A percentile compares a stretch with the other conserved stretches of the same genome.
These are phyloP conservation scores for Zalerion maritima DNA, from an alignment of 495 filamentous ascomycete species.

Conservation along the genomic window DNA sequence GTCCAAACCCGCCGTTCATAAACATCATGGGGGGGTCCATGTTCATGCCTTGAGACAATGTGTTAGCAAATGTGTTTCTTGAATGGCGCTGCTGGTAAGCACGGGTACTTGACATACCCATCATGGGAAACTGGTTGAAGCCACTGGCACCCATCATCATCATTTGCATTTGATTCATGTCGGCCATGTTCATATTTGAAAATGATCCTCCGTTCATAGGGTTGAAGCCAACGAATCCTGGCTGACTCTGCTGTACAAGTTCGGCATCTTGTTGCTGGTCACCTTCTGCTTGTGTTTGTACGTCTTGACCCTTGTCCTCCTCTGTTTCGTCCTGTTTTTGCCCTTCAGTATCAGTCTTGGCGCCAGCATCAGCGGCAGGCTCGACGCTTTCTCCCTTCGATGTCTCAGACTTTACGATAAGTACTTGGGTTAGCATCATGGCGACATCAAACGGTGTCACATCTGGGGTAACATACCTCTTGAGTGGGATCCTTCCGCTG, in stretches of 20 bases:
- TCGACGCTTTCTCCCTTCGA: no score
- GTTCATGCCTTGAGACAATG: slow-evolving; percentile 55
- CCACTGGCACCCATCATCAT: slow-evolving; percentile 53
- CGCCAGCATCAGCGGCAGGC: no score
- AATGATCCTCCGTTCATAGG: slow-evolving; percentile 36
- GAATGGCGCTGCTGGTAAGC: neutral
- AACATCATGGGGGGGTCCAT: slow-evolving; percentile 89
- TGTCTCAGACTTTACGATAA: no score
- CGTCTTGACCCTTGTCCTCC: no score
- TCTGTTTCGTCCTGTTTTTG: no score
- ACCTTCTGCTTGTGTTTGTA: no score
- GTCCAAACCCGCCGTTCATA: slow-evolving; percentile 62
- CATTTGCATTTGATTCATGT: slow-evolving; percentile 61
- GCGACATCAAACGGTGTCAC: no score
- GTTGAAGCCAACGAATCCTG: slow-evolving; percentile 31
- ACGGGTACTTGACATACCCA: slow-evolving; percentile 48
- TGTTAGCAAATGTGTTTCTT: slow-evolving; percentile 16
- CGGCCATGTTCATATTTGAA: slow-evolving; percentile 50
- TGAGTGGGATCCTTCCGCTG: no score
- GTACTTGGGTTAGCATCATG: no score
- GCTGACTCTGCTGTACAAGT: slow-evolving; percentile 14
- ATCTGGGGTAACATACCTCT: no score
- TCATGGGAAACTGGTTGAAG: slow-evolving; percentile 58
- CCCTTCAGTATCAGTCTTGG: no score
- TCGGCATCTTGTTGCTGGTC: slow-evolving; percentile 12